phyloP scores from a whole-genome alignment of 169 alveolate genomes.

The Cryptosporidium ubiquitum region DNA sequence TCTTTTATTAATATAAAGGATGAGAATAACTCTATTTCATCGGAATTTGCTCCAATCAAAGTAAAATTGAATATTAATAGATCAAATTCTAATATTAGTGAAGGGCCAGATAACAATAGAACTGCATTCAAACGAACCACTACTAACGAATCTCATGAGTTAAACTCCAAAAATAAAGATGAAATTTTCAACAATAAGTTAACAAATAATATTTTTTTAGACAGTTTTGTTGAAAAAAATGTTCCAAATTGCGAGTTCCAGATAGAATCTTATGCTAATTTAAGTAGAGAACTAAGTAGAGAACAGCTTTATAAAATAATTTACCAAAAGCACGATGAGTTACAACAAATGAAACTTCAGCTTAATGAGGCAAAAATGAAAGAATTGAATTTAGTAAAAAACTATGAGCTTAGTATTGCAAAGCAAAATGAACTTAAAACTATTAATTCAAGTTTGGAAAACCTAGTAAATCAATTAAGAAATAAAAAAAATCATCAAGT shows the following conservation, averaged over 20 bases:
- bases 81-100: not conserved
- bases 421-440: conserved; percentile 54
- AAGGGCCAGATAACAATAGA: not conserved
- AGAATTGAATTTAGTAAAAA: conserved; percentile 41
- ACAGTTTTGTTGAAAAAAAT: not conserved
- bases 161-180: not conserved
- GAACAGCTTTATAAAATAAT: conserved; percentile 17
- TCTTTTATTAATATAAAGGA: not conserved
- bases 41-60: not conserved
- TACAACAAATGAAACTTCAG: conserved; percentile 22
- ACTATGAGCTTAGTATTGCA: conserved; percentile 32
- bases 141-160: not conserved
- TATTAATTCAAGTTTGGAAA: conserved; percentile 1
- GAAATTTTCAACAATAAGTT: not conserved
- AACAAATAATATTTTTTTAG: not conserved
- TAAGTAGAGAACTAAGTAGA: not conserved
- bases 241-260: not conserved
- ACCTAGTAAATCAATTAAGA: conserved; percentile 6
- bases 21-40: not conserved
- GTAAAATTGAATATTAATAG: not conserved
- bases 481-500: conserved; percentile 5
- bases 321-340: conserved; percentile 29
- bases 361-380: conserved; percentile 26
- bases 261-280: not conserved
- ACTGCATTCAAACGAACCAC: not conserved